Evolutionary conservation across 768 basidiomycete species (phyloP), one percentile per base, ranked within the genome.

Genomic region (Psilocybe azurescens): DNA sequence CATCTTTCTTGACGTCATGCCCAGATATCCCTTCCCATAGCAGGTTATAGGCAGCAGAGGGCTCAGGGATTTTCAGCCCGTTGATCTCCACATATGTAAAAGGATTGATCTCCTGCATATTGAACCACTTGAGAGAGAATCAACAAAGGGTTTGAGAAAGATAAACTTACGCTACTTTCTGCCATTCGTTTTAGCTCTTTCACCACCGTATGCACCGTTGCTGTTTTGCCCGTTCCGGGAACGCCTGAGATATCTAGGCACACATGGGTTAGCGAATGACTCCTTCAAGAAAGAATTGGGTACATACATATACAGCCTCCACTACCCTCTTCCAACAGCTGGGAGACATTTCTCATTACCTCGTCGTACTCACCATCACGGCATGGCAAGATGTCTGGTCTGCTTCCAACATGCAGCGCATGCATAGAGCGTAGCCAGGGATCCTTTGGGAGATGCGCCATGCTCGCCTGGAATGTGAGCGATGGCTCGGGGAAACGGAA

Each of bases 61-160:
- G 95, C 61, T 97, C 95, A 0, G 95, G 92, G 48, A 99, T 89
- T 69, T 88, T 90, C 59, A 99, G 86, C 1, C 97, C 97, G 69
- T 99, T 99, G 69, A 99, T 97, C 71, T 99, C 97, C 63, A 98
- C 94, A 67, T 96, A 99, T 0, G 91, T 94, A 74, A 99, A 99
- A 0, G 95, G 93, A 64, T 91, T 90, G 7, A 88, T 89, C 83
- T 99, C 96, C 95, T 97, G 47, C 0, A 29, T 24, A 47, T 7
- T 16, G 14, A 9, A 18, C 16, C 8, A 48, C 36, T 13, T 4
- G 41, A 7, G 14, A 13, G 9, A 20, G 29, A 57, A 29, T 39
- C 38, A 39, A 39, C 9, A 39, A 44, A 44, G 33, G 10, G 4
- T 41, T 32, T 38, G 20, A 28, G 20, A 54, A 50, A 6, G 20